Evolutionary conservation across 2,329 filamentous ascomycete species (phyloP).

Genomic region (Apiospora rasikravindrae): DNA sequence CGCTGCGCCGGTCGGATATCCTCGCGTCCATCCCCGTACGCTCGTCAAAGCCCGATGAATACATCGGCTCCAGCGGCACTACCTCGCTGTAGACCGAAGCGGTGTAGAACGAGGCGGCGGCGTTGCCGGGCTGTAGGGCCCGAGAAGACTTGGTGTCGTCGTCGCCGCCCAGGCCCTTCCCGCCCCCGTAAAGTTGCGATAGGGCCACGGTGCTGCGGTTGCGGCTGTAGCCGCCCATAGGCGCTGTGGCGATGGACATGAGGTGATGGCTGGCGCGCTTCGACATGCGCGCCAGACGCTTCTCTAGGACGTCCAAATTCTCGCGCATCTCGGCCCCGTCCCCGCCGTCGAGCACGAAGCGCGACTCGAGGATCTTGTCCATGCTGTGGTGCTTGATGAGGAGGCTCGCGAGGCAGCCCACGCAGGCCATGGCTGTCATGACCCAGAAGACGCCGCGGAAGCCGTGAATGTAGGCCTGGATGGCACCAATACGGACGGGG

Average conservation of each 20-base stretch:
- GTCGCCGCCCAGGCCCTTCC: not conserved
- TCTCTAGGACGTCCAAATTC: not conserved
- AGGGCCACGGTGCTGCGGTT: constrained; percentile 1
- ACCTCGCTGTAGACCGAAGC: constrained; percentile 13
- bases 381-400: constrained; percentile 32
- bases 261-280: not conserved
- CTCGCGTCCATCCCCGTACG: not conserved
- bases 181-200: not conserved
- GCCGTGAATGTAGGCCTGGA: constrained; percentile 31
- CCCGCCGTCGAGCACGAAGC: constrained; percentile 12
- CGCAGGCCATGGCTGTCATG: constrained; percentile 29
- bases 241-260: not conserved
- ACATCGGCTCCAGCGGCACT: constrained; percentile 1
- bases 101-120: not conserved
- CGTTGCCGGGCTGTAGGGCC: not conserved
- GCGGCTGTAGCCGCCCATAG: not conserved
- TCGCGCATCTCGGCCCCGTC: constrained; percentile 1
- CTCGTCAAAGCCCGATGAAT: not conserved
- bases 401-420: constrained; percentile 28
- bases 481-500: constrained; percentile 24
- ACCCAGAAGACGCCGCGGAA: constrained; percentile 36
- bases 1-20: not conserved
- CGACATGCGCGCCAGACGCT: not conserved
- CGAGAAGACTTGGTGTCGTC: not conserved
- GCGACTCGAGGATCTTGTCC: constrained; percentile 30